A percentile compares a stretch with the other conserved stretches of the same genome.
These are phyloP conservation scores for Mychonastes homosphaera DNA, from an alignment of 139 green algal species.

Conservation along the genomic window DNA sequence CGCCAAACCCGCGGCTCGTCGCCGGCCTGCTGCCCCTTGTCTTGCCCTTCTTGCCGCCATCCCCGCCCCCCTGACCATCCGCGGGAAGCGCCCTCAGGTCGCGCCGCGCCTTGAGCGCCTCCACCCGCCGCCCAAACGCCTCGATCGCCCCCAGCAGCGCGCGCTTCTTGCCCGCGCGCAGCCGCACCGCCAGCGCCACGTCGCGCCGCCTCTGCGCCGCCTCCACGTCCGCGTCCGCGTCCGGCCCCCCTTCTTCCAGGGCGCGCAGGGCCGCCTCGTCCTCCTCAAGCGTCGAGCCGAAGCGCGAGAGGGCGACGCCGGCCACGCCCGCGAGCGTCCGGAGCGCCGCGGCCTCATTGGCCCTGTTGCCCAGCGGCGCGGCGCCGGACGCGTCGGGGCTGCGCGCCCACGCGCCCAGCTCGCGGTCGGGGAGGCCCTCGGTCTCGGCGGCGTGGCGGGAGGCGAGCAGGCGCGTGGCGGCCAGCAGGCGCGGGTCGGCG, in stretches of 20 bases:
- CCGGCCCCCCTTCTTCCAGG: conserved; percentile 9
- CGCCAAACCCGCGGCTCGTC: no score
- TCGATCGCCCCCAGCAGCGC: conserved; percentile 34
- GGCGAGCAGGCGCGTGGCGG: conserved; percentile 37
- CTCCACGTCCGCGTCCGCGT: neutral
- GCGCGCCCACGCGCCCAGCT: neutral
- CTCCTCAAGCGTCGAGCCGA: conserved; percentile 35
- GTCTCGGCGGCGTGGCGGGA: conserved; percentile 30
- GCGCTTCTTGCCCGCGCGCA: conserved; percentile 50
- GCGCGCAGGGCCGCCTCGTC: conserved; percentile 36
- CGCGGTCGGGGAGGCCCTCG: conserved; percentile 2
- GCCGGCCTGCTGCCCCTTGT: no score
- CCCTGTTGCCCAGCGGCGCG: conserved; percentile 4
- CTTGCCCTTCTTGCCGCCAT: no score
- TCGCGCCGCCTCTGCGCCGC: conserved; percentile 21
- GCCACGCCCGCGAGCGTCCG: conserved; percentile 39
- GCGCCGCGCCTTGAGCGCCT: no score
- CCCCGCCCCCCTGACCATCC: no score
- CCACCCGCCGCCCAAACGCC: conserved; percentile 18
- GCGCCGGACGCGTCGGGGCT: neutral
- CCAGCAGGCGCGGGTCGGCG: conserved; percentile 45
- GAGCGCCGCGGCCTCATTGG: conserved; percentile 32
- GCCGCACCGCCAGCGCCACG: conserved; percentile 41
- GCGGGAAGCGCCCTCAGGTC: no score
- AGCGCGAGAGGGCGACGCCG: conserved; percentile 39